A percentile compares a stretch with the other conserved stretches of the same genome.
phyloP scores from a whole-genome alignment of 495 filamentous ascomycete species.

The Penicillium psychrofluorescens region DNA sequence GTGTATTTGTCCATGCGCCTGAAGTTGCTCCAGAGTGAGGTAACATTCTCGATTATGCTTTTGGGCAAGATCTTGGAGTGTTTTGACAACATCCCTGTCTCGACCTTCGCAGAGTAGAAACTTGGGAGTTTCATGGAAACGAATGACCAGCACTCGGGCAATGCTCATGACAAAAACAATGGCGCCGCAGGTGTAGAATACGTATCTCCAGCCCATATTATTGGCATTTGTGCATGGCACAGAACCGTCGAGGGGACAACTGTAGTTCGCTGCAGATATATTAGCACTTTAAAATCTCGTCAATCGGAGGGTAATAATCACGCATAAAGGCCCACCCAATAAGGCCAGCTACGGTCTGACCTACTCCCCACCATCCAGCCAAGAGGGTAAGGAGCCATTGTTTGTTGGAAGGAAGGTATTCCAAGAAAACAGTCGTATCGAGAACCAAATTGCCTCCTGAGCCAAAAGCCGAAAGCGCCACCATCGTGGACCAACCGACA shows the following conservation, averaged over 20 bases:
- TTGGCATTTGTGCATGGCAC: conserved; percentile 42
- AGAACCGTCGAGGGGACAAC: too few relatives aligned
- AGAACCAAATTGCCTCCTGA: conserved; percentile 44
- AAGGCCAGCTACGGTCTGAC: conserved; percentile 36
- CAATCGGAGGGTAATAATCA: too few relatives aligned
- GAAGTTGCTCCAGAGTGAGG: too few relatives aligned
- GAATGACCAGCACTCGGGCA: conserved; percentile 49
- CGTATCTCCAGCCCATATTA: conserved; percentile 73
- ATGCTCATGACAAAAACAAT: conserved; percentile 57
- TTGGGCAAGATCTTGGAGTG: conserved; percentile 50
- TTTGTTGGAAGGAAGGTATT: conserved; percentile 43
- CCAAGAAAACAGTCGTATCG: conserved; percentile 45
- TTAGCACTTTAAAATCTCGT: too few relatives aligned
- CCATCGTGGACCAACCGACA: conserved; percentile 17
- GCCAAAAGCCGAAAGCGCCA: conserved; percentile 37
- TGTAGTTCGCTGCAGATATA: too few relatives aligned
- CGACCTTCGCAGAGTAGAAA: conserved; percentile 59
- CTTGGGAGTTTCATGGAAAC: conserved; percentile 61
- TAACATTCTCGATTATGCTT: too few relatives aligned
- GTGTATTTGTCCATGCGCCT: too few relatives aligned
- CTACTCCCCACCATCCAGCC: conserved; percentile 47
- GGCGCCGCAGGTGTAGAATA: conserved; percentile 56
- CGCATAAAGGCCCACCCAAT: conserved; percentile 48
- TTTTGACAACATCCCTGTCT: conserved; percentile 58
- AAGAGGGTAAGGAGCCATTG: conserved; percentile 39